Conservation (phyloP, 768 basidiomycete species). For the Tubosaeta sp. region DNA sequence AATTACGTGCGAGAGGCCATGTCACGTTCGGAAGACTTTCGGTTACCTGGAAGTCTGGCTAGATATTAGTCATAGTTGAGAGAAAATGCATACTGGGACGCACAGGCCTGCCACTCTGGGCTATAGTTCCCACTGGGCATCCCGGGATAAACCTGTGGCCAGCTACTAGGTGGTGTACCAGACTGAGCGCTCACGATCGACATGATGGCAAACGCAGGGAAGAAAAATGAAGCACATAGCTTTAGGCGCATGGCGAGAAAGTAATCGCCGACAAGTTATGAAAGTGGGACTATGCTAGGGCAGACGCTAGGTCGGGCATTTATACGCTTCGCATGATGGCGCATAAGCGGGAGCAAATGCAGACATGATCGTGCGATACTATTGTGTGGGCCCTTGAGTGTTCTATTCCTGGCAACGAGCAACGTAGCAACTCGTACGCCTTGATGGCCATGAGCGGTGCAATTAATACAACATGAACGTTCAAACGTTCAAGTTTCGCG, state of each 20-base stretch:
- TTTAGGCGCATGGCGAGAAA: conserved; percentile 18
- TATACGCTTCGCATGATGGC: not conserved
- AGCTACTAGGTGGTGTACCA: conserved; percentile 27
- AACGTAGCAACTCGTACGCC: too few species aligned
- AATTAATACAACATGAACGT: too few species aligned
- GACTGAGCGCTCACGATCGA: conserved; percentile 22
- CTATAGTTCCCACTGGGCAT: conserved; percentile 45
- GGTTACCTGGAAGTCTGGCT: conserved; percentile 57
- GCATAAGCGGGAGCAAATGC: not conserved
- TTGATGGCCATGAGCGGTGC: too few species aligned
- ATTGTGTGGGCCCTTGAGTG: too few species aligned
- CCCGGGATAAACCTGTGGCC: conserved; percentile 41
- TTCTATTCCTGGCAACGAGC: too few species aligned
- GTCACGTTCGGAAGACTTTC: conserved; percentile 56
- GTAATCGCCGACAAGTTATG: conserved; percentile 5
- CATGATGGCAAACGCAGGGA: not conserved
- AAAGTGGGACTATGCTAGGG: not conserved
- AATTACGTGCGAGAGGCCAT: conserved; percentile 47
- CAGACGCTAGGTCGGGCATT: not conserved
- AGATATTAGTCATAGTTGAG: not conserved
- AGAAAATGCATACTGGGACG: conserved; percentile 13
- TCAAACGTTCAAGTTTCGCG: too few species aligned
- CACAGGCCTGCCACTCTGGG: conserved; percentile 61
- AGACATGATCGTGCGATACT: not conserved
- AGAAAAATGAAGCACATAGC: conserved; percentile 8